A percentile compares a stretch with the other conserved stretches of the same genome.
These are phyloP conservation scores for Cyberlindnera euphorbiae DNA, from an alignment of 805 yeast species.

Conservation along the genomic window DNA sequence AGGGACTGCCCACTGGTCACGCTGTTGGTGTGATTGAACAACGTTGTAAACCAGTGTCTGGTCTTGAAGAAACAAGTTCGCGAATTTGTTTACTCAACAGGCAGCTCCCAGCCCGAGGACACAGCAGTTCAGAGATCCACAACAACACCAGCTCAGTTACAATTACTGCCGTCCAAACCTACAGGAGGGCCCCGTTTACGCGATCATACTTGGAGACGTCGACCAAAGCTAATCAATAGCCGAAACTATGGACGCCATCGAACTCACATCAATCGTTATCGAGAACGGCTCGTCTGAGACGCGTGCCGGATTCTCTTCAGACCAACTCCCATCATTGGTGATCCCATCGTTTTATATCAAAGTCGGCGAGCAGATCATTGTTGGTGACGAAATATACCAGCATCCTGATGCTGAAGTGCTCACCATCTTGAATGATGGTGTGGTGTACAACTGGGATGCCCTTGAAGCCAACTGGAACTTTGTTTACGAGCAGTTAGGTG, in stretches of 20 bases:
- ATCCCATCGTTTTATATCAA: conserved; percentile 52
- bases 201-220: too few relatives aligned
- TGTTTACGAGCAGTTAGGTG: conserved; percentile 49
- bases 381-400: conserved; percentile 45
- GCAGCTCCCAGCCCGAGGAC: too few relatives aligned
- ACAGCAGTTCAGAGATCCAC: too few relatives aligned
- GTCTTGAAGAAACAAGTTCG: too few relatives aligned
- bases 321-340: conserved; percentile 55
- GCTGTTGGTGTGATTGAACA: too few relatives aligned
- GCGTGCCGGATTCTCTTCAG: conserved; percentile 66
- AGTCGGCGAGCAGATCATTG: conserved; percentile 27
- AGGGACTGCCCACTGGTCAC: too few relatives aligned
- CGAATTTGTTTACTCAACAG: neutral
- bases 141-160: too few relatives aligned
- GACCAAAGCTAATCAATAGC: too few relatives aligned
- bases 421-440: conserved; percentile 59
- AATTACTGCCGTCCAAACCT: too few relatives aligned
- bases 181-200: too few relatives aligned
- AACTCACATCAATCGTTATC: conserved; percentile 58
- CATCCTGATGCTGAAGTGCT: conserved; percentile 30
- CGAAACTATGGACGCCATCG: conserved; percentile 12
- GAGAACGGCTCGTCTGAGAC: conserved; percentile 64
- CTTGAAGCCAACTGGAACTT: conserved; percentile 63
- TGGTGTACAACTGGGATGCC: conserved; percentile 69
- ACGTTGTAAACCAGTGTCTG: too few relatives aligned